Evolutionary conservation across 1,284 basidiomycete species (phyloP), one percentile per base, ranked within the genome.

Genomic region (Ganoderma sinense): DNA sequence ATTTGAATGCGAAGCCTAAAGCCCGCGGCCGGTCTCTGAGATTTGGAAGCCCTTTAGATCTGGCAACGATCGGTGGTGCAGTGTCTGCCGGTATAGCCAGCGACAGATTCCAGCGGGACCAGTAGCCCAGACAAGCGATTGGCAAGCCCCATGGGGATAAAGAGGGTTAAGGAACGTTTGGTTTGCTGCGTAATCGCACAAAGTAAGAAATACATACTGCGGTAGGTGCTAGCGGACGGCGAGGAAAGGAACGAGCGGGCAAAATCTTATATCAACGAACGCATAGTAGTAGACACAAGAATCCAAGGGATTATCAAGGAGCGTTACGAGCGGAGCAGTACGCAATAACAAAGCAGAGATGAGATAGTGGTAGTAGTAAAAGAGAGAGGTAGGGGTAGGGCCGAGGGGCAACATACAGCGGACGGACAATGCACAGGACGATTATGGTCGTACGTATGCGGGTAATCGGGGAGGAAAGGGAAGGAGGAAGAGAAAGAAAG

Each of bases 181-280:
- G 48, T 68, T 70, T 71, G 71, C 69, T 73, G 73, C 72, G 72
- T 73, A 72, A 69, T 75, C 74, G 69, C 72, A 74, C 74, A 75
- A 69, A 69, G 74, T 75, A 76, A 77, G 68, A 74, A 68, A 69
- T 77, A 77, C 76, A 77, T 71, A 73, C 72, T 66, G 66, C 67
- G 36, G 64, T 71, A 73, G 58, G 64, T 69, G 40, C 43, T 62
- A 60, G 69, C 53, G 58, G 48, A 26, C 23, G 48, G 36, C 51
- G 62, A 55, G 55, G 45, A 56, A 65, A 63, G 29, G 33, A 71
- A 71, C 33, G 45, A 61, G 59, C 16, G 64, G 51, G 66, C 31
- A 41, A 18, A 39, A 51, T 56, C 29, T 55, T 70, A 67, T 45
- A 68, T 66, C 66, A 67, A 66, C 43, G 39, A 58, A 64, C 60